These are phyloP conservation scores for Theobroma grandiflorum DNA, from an alignment of 441 rosid genomes.

Conservation along the genomic window DNA sequence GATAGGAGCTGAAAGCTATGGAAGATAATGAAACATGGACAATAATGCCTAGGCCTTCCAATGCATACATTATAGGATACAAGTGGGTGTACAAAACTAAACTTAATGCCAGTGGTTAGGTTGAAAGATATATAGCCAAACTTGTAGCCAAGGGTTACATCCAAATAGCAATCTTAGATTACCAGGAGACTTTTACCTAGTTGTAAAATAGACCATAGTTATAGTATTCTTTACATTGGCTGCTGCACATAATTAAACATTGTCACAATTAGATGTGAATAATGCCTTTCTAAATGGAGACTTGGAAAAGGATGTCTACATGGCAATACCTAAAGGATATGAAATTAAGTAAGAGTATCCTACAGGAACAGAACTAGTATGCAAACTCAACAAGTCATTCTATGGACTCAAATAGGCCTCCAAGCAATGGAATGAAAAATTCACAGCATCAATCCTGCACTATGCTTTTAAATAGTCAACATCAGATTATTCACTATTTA, in stretches of 20 bases:
- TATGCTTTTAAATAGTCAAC: too few species aligned
- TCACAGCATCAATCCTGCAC: too few species aligned
- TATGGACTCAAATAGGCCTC: too few species aligned
- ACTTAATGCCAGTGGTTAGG: background rate
- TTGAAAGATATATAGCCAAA: background rate
- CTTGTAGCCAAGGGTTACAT: background rate
- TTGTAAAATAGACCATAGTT: background rate
- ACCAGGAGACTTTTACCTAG: background rate
- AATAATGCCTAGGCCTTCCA: too few species aligned
- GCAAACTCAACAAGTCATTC: slow-evolving; percentile 1
- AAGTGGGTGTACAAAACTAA: background rate
- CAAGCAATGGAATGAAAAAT: too few species aligned
- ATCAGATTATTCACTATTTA: background rate
- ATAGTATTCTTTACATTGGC: background rate
- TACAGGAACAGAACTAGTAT: background rate
- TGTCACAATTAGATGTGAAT: background rate
- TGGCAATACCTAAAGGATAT: slow-evolving; percentile 3
- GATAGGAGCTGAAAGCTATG: too few species aligned
- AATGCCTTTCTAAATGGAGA: too few species aligned
- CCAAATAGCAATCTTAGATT: background rate
- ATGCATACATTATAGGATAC: too few species aligned
- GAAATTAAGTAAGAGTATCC: background rate
- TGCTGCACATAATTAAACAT: background rate
- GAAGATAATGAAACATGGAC: too few species aligned
- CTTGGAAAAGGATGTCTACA: background rate